Base-by-base conservation (phyloP, 164 flowering plant species). In the Pachysandra terminalis region DNA sequence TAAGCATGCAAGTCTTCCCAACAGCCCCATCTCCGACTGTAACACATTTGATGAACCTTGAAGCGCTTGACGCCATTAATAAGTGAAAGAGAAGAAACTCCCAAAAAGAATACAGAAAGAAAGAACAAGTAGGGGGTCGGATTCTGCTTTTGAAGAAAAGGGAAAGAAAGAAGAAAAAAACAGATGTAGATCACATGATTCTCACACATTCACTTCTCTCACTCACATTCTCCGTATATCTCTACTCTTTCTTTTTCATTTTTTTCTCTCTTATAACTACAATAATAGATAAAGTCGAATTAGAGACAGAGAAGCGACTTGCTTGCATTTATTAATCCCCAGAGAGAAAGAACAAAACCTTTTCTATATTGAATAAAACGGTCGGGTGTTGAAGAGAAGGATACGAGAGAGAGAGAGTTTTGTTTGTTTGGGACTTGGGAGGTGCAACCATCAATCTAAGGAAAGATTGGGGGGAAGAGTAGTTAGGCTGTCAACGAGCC, bases 11-110 rank as follows among this genome's bases (percentile, higher is more conserved):
- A 64, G 98, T 93, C 78, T 93, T 93, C 61, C 98, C 96, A 55
- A 89, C 96, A 80, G 98, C 98, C 19, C 98, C 98, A 84, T 93
- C 98, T 48, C 98, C 98, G 0, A 90, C 96, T 9, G 97, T 93
- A 21, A 93, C 98, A 72, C 98, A 93, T 75, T 93, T 93, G 86
- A 93, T 93, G 82, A 93, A 93, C 82, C 82, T 86, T 48, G 98
- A 86, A 73, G 84, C 89, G 77, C 80, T 80, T 32, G 90, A 80
- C 77, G 91, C 87, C 96, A 90, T 90, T 71, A 3, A n/a, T n/a
- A 81, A 49, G 21, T 25, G 26, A 37, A 41, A 40, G 64, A 17
- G 32, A 57, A 28, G 63, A 37, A 32, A 32, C 37, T 32, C 37
- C 37, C n/a, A 7, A 32, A 32, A 32, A 32, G 37, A 32, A 32